phyloP scores from a whole-genome alignment of 2,329 filamentous ascomycete species.

The Dendryphion nanum region DNA sequence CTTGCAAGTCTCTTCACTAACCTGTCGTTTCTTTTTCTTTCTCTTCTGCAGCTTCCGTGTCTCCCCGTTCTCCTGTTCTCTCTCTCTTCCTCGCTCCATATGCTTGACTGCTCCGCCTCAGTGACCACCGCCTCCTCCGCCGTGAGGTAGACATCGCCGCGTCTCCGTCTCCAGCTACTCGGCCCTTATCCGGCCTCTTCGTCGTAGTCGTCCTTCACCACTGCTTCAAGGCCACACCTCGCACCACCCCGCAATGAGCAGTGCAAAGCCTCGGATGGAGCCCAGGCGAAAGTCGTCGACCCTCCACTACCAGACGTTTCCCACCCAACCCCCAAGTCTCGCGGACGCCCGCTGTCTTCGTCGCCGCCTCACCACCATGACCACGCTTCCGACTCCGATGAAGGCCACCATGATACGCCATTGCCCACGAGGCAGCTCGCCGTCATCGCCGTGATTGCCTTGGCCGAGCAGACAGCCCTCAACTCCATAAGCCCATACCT shows the following conservation, averaged over 20 bases:
- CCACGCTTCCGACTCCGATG: conserved; percentile 35
- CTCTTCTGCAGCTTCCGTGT: too few relatives aligned
- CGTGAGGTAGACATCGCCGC: neutral
- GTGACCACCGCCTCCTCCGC: neutral
- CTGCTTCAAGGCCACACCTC: conserved; percentile 7
- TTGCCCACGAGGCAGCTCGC: conserved; percentile 80
- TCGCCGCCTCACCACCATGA: conserved; percentile 25
- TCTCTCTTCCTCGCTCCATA: too few relatives aligned
- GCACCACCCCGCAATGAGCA: conserved; percentile 24
- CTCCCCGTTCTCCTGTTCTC: too few relatives aligned
- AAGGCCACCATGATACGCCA: conserved; percentile 60
- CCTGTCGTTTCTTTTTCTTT: too few relatives aligned
- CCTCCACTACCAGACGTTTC: conserved; percentile 78
- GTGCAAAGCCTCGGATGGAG: conserved; percentile 34
- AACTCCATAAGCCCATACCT: conserved; percentile 97
- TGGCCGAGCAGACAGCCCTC: conserved; percentile 92
- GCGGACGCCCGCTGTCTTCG: conserved; percentile 51
- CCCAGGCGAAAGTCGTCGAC: conserved; percentile 51
- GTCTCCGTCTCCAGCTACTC: neutral
- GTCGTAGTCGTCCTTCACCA: conserved; percentile 19
- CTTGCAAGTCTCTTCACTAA: too few relatives aligned
- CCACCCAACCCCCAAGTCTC: conserved; percentile 68
- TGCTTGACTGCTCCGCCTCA: too few relatives aligned
- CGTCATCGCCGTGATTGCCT: conserved; percentile 80
- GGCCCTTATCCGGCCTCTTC: conserved; percentile 6